Evolutionary conservation across 331 rosid species (phyloP).

Genomic region (Stylosanthes scabra): DNA sequence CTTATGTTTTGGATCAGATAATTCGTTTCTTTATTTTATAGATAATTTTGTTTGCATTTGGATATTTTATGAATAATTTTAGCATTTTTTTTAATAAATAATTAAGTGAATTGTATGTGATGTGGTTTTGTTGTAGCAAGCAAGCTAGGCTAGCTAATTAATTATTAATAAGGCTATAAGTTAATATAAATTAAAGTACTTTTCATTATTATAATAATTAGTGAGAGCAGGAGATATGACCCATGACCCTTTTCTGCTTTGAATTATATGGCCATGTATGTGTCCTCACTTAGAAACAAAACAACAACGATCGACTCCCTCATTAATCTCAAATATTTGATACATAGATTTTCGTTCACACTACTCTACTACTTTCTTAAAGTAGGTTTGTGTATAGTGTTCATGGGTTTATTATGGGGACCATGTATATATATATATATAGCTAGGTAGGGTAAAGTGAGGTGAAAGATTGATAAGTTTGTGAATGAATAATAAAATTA

Average conservation of each 20-base stretch:
- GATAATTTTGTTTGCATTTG: no score
- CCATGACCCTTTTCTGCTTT: conserved; percentile 43
- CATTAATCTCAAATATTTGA: conserved; percentile 30
- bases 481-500: conserved; percentile 36
- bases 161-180: no score
- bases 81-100: no score
- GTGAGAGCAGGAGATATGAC: conserved; percentile 51
- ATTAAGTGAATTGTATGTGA: neutral
- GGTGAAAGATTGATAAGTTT: conserved; percentile 44
- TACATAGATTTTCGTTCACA: conserved; percentile 21
- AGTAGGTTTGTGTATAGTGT: conserved; percentile 38
- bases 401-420: conserved; percentile 50
- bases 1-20: no score
- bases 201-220: conserved; percentile 47
- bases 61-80: no score
- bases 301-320: conserved; percentile 14
- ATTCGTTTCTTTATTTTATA: no score
- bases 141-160: neutral
- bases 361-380: neutral
- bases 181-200: no score
- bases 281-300: conserved; percentile 57
- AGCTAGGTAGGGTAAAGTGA: neutral
- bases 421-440: conserved; percentile 35
- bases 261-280: conserved; percentile 41
- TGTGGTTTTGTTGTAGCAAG: conserved; percentile 36